Evolutionary conservation across 345 rosid species (phyloP).

Genomic region (Murraya paniculata): DNA sequence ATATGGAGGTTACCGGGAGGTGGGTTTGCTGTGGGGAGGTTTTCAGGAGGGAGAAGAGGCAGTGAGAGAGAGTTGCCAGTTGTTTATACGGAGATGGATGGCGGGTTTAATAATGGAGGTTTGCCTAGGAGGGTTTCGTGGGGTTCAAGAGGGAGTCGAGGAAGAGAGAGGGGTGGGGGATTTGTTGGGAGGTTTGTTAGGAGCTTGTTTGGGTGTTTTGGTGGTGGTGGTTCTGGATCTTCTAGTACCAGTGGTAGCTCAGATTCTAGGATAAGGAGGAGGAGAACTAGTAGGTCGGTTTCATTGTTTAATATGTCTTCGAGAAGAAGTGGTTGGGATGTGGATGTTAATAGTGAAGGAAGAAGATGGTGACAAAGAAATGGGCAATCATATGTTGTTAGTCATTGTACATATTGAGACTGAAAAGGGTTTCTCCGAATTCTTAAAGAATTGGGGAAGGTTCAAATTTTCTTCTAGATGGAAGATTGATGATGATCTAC

Average conservation of each 20-base stretch:
- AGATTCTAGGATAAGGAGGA: conserved; percentile 17
- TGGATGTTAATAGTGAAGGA: background rate
- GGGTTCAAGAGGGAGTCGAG: conserved; percentile 56
- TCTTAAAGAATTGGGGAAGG: conserved; percentile 15
- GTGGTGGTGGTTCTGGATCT: conserved; percentile 33
- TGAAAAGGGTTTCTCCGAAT: background rate
- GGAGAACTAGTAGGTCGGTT: conserved; percentile 21
- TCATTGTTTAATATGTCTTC: conserved; percentile 19
- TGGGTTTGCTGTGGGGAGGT: conserved; percentile 92
- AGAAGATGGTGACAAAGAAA: conserved; percentile 13
- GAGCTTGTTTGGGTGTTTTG: conserved; percentile 55
- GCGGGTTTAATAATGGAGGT: conserved; percentile 63
- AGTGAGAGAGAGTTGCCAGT: conserved; percentile 70
- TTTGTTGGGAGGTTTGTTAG: conserved; percentile 42
- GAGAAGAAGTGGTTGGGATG: conserved; percentile 21
- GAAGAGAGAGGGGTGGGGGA: conserved; percentile 57
- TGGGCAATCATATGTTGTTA: background rate
- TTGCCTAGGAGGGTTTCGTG: conserved; percentile 74
- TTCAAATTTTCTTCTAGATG: background rate
- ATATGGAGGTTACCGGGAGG: conserved; percentile 97
- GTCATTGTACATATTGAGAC: conserved; percentile 19
- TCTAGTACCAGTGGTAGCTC: conserved; percentile 29
- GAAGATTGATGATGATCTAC: background rate
- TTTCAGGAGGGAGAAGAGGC: conserved; percentile 68
- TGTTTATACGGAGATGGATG: conserved; percentile 92